phyloP scores from a whole-genome alignment of 2,329 filamentous ascomycete species.

The Fusarium armeniacum region DNA sequence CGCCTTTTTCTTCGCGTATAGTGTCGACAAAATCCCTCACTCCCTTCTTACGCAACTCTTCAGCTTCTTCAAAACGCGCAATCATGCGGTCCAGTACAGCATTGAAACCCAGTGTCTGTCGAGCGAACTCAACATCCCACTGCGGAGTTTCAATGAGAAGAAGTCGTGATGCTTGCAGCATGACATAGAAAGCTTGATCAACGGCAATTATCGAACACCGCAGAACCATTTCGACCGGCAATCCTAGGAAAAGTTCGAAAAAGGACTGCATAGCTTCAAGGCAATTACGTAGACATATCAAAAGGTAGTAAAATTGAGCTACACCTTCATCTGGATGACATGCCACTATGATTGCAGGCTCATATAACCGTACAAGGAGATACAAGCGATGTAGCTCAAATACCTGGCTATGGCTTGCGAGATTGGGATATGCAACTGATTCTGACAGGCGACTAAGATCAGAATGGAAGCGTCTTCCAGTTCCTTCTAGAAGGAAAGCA shows the following conservation, averaged over 20 bases:
- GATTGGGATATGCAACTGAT: constrained; percentile 41
- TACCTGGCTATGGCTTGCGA: constrained; percentile 5
- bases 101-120: constrained; percentile 39
- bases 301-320: constrained; percentile 48
- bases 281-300: constrained; percentile 55
- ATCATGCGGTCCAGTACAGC: constrained; percentile 34
- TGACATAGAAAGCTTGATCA: constrained; percentile 43
- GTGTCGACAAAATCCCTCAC: constrained; percentile 29
- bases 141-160: constrained; percentile 45
- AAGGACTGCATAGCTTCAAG: constrained; percentile 54
- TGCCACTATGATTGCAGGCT: constrained; percentile 56
- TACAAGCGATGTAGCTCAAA: constrained; percentile 55
- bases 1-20: constrained; percentile 28
- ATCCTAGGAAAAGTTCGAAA: constrained; percentile 51
- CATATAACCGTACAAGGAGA: constrained; percentile 56
- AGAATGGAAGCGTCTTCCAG: constrained; percentile 52
- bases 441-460: constrained; percentile 54
- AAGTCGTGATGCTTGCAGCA: constrained; percentile 44
- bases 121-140: constrained; percentile 43
- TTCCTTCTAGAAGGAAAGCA: constrained; percentile 53
- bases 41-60: constrained; percentile 10
- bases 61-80: constrained; percentile 23
- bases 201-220: constrained; percentile 41
- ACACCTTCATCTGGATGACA: constrained; percentile 47
- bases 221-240: constrained; percentile 46